Evolutionary conservation across 2,329 filamentous ascomycete species (phyloP).

Genomic region (Bipolaris zeicola): DNA sequence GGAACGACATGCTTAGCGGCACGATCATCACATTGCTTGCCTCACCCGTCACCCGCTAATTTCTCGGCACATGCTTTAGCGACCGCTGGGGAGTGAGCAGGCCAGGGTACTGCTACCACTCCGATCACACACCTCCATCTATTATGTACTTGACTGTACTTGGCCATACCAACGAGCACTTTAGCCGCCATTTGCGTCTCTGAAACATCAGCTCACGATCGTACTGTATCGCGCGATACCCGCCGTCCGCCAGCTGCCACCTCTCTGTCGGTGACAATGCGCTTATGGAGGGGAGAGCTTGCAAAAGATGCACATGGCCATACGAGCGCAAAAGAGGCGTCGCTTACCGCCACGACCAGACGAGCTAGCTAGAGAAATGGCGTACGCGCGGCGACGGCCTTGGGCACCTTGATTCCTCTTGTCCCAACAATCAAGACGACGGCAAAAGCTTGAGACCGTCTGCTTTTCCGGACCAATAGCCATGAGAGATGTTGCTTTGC

Average conservation of each 20-base stretch:
- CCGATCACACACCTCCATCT: neutral
- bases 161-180: neutral
- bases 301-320: neutral
- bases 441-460: slow-evolving; percentile 8
- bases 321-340: neutral
- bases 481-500: slow-evolving; percentile 1
- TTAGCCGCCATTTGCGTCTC: neutral
- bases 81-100: slow-evolving; percentile 2
- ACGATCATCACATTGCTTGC: slow-evolving; percentile 7
- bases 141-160: too few species aligned
- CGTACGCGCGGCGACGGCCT: slow-evolving; percentile 13
- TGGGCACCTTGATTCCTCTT: slow-evolving; percentile 13
- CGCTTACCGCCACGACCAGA: slow-evolving; percentile 5
- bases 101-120: neutral
- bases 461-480: slow-evolving; percentile 3
- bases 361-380: slow-evolving; percentile 1
- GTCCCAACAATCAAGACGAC: slow-evolving; percentile 11
- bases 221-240: neutral
- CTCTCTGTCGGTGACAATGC: neutral
- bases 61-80: slow-evolving; percentile 3
- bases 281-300: neutral
- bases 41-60: slow-evolving; percentile 8
- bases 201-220: neutral
- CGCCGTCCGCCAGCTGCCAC: neutral
- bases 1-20: slow-evolving; percentile 1